A percentile compares a stretch with the other conserved stretches of the same genome.
phyloP scores from a whole-genome alignment of 2,329 filamentous ascomycete species.

The Penicillium brevicompactum region DNA sequence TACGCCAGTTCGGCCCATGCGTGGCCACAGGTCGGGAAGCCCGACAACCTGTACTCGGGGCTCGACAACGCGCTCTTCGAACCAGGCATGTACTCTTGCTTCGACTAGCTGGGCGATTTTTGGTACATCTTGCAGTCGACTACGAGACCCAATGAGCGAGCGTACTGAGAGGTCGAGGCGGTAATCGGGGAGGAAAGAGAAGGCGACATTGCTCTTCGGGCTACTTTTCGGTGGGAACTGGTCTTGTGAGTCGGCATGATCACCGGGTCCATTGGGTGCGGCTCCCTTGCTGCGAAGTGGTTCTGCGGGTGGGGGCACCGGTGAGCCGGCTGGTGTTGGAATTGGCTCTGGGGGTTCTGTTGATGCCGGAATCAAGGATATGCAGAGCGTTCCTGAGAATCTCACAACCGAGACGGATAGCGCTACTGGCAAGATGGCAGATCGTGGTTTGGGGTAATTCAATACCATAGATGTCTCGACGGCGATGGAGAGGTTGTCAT shows the following conservation, averaged over 20 bases:
- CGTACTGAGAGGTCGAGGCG: slow-evolving; percentile 66
- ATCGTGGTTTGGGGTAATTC: slow-evolving; percentile 89
- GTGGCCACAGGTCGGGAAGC: slow-evolving; percentile 63
- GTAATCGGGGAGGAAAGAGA: slow-evolving; percentile 76
- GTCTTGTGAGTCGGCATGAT: slow-evolving; percentile 10
- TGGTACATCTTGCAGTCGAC: slow-evolving; percentile 65
- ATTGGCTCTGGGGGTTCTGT: slow-evolving; percentile 37
- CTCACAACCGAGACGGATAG: slow-evolving; percentile 88
- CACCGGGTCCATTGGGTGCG: slow-evolving; percentile 10
- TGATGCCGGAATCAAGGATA: slow-evolving; percentile 81
- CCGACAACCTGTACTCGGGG: slow-evolving; percentile 67
- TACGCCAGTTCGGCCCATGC: slow-evolving; percentile 54
- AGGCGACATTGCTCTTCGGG: slow-evolving; percentile 82
- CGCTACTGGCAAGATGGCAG: slow-evolving; percentile 88
- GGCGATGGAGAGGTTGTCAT: slow-evolving; percentile 86
- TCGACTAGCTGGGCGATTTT: slow-evolving; percentile 69
- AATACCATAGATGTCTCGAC: slow-evolving; percentile 91
- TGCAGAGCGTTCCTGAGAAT: slow-evolving; percentile 91
- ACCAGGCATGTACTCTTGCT: slow-evolving; percentile 66
- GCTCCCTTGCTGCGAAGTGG: not conserved
- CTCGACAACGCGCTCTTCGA: slow-evolving; percentile 67
- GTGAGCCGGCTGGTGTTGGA: slow-evolving; percentile 37
- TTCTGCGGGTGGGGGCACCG: slow-evolving; percentile 28
- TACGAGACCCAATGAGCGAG: slow-evolving; percentile 64
- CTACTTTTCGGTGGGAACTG: slow-evolving; percentile 49